A percentile compares a stretch with the other conserved stretches of the same genome.
Conservation (phyloP, 768 basidiomycete genomes). For the Trametes sanguinea region DNA sequence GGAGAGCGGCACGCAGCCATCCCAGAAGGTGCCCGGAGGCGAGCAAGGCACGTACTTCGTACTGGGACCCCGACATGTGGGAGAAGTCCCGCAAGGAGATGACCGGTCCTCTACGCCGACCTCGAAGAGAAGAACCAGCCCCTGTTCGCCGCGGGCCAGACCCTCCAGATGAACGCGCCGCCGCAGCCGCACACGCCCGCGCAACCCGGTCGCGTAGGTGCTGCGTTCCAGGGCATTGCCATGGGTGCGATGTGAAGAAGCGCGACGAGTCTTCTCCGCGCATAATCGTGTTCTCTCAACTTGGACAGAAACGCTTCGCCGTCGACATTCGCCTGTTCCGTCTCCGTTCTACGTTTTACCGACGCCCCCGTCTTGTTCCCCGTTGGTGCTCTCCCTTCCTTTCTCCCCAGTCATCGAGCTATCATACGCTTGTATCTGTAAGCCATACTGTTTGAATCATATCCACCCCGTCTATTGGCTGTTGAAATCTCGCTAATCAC, state of each 20-base stretch:
- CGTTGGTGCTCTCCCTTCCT: conserved; percentile 16
- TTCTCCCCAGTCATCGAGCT: conserved; percentile 25
- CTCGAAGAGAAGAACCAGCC: conserved; percentile 72
- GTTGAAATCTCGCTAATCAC: background rate
- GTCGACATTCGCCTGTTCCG: background rate
- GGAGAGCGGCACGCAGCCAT: conserved; percentile 75
- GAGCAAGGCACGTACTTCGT: conserved; percentile 89
- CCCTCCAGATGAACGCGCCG: conserved; percentile 26
- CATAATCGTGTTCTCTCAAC: background rate
- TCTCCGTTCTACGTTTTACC: background rate
- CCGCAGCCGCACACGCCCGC: conserved; percentile 37
- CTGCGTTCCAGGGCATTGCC: conserved; percentile 50
- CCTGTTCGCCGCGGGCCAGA: conserved; percentile 51
- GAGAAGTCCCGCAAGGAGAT: conserved; percentile 76
- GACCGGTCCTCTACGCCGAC: conserved; percentile 72
- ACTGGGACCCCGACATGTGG: conserved; percentile 85
- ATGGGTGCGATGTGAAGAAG: conserved; percentile 47
- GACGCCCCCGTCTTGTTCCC: background rate
- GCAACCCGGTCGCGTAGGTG: conserved; percentile 31
- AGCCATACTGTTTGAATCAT: conserved; percentile 31
- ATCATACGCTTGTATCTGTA: conserved; percentile 37
- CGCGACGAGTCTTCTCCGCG: background rate
- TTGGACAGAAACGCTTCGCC: conserved; percentile 16
- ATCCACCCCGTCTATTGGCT: conserved; percentile 21
- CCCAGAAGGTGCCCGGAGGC: conserved; percentile 75